Conservation (phyloP, 257 asterid genomes). For the Euphrasia confusa region DNA sequence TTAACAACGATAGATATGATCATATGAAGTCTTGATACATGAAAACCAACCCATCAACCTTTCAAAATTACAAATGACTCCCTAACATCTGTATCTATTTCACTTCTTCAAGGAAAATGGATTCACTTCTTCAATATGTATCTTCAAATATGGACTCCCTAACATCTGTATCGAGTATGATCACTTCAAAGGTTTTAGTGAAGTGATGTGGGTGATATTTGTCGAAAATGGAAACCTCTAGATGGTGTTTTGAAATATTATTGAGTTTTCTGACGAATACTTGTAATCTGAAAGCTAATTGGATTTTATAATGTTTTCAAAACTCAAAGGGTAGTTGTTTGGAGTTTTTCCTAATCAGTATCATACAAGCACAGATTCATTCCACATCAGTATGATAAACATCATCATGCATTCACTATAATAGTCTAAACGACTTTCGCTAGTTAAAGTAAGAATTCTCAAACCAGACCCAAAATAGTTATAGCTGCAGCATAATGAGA, state of each 20-base stretch:
- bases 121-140: too few species aligned
- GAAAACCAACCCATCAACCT: background rate
- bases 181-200: too few species aligned
- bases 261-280: background rate
- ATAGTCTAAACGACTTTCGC: background rate
- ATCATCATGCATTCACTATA: conserved; percentile 6
- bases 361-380: background rate
- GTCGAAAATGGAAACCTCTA: background rate
- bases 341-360: background rate
- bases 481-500: conserved; percentile 7
- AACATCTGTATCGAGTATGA: too few species aligned
- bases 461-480: background rate
- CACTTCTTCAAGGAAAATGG: too few species aligned
- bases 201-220: background rate
- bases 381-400: conserved; percentile 3
- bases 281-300: background rate
- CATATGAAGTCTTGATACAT: background rate
- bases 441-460: background rate
- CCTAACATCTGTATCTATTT: too few species aligned
- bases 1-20: too few species aligned
- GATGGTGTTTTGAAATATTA: background rate
- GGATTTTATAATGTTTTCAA: background rate
- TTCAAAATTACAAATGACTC: background rate
- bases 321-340: background rate
- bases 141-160: too few species aligned